These are phyloP conservation scores for Tephrocybe sp. DNA, from an alignment of 768 basidiomycete genomes.

Conservation along the genomic window DNA sequence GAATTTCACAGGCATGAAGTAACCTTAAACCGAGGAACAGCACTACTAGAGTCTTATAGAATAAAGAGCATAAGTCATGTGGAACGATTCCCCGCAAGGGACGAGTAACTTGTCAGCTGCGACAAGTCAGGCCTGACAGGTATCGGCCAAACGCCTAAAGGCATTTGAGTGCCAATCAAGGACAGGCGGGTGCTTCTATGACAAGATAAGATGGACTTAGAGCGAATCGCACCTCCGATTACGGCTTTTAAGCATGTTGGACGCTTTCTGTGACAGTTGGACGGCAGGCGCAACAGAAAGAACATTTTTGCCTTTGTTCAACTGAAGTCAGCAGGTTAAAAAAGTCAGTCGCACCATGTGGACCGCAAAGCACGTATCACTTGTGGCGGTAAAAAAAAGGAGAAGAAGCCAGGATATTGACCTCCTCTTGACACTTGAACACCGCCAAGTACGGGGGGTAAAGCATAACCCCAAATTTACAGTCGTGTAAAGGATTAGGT, in stretches of 20 bases:
- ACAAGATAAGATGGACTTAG: conserved; percentile 1
- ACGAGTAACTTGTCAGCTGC: conserved; percentile 3
- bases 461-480: background rate
- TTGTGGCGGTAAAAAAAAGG: background rate
- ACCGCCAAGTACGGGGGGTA: conserved; percentile 2
- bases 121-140: background rate
- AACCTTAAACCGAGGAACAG: background rate
- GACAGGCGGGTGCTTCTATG: background rate
- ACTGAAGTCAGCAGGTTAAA: background rate
- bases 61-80: background rate
- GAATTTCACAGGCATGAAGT: conserved; percentile 2
- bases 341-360: background rate
- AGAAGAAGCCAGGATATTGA: background rate
- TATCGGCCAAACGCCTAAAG: background rate
- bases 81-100: background rate
- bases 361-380: background rate
- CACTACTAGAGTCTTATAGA: background rate
- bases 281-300: background rate
- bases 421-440: background rate
- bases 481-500: background rate
- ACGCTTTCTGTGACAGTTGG: background rate
- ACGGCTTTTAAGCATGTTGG: background rate
- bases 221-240: background rate
- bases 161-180: background rate
- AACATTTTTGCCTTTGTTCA: background rate